Percentiles rank a stretch among this genome's conserved stretches.
Conservation (phyloP, 106 monocot species). For the Acanthochlamys bracteata region DNA sequence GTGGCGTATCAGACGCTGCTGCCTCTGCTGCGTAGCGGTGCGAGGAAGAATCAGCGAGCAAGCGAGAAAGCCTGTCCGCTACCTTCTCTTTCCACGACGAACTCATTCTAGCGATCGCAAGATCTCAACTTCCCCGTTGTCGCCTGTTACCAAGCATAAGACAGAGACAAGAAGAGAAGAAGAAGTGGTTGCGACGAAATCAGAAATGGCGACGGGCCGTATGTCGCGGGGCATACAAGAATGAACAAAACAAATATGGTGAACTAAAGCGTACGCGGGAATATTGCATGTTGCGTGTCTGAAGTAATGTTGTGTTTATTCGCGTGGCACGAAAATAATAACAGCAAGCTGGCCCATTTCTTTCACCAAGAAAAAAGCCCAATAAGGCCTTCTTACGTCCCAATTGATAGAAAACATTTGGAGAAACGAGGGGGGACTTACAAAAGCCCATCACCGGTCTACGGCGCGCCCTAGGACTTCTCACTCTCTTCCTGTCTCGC, state of each 20-base stretch:
- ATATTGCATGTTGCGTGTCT: too few relatives aligned
- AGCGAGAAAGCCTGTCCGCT: conserved; percentile 47
- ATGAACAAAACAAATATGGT: neutral
- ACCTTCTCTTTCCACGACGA: conserved; percentile 59
- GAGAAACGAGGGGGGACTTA: too few relatives aligned
- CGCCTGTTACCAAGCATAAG: neutral
- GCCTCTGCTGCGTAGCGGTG: neutral
- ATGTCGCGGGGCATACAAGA: neutral
- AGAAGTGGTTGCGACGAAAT: neutral
- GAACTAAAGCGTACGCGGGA: neutral
- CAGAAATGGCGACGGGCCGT: neutral
- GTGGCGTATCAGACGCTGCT: conserved; percentile 1
- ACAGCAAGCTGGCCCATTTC: too few relatives aligned
- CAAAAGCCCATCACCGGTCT: too few relatives aligned
- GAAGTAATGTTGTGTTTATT: too few relatives aligned
- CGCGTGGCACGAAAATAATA: too few relatives aligned
- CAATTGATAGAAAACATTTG: too few relatives aligned
- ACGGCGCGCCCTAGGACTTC: too few relatives aligned
- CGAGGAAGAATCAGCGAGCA: conserved; percentile 46
- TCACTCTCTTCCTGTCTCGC: too few relatives aligned
- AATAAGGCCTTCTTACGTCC: too few relatives aligned
- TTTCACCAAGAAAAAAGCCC: too few relatives aligned
- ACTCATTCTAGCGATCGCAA: conserved; percentile 8
- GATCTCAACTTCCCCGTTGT: neutral
- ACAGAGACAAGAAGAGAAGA: neutral